phyloP scores from a whole-genome alignment of 2,329 filamentous ascomycete genomes.

The Colletotrichum lindemuthianum region DNA sequence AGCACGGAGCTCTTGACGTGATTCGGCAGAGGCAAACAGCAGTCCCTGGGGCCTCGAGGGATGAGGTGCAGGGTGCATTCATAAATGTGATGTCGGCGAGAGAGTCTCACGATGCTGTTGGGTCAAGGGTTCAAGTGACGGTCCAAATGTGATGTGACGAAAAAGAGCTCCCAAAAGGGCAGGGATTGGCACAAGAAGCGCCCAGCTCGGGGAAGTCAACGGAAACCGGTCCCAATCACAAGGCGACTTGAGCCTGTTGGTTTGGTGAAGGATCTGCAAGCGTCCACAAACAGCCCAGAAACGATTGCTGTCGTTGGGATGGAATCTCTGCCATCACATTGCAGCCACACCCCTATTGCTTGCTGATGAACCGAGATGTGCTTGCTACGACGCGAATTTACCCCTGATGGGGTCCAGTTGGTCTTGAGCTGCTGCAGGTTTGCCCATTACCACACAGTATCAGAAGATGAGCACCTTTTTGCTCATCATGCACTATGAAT shows the following conservation, averaged over 20 bases:
- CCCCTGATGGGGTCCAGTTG: no score
- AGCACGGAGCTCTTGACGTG: no score
- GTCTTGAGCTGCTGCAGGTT: no score
- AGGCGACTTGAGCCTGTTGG: slow-evolving; percentile 12
- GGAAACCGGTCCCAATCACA: slow-evolving; percentile 19
- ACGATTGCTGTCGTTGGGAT: neutral
- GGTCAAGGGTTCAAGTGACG: slow-evolving; percentile 16
- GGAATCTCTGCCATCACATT: neutral
- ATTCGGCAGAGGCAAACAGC: neutral
- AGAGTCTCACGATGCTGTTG: slow-evolving; percentile 14
- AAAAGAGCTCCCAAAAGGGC: slow-evolving; percentile 7
- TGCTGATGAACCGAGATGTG: no score
- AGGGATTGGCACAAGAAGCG: slow-evolving; percentile 36
- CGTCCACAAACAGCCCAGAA: neutral
- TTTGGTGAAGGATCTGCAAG: slow-evolving; percentile 21
- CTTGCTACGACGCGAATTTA: no score
- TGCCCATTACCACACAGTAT: no score
- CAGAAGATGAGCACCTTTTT: no score
- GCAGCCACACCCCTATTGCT: no score
- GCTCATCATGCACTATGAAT: no score
- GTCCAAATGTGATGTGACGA: slow-evolving; percentile 33
- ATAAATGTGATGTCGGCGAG: slow-evolving; percentile 1
- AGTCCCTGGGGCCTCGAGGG: neutral
- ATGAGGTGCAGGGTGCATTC: neutral
- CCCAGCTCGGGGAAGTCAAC: slow-evolving; percentile 20